Evolutionary conservation across 2,329 filamentous ascomycete genomes (phyloP).

Genomic region (Hypoxylon sp.): DNA sequence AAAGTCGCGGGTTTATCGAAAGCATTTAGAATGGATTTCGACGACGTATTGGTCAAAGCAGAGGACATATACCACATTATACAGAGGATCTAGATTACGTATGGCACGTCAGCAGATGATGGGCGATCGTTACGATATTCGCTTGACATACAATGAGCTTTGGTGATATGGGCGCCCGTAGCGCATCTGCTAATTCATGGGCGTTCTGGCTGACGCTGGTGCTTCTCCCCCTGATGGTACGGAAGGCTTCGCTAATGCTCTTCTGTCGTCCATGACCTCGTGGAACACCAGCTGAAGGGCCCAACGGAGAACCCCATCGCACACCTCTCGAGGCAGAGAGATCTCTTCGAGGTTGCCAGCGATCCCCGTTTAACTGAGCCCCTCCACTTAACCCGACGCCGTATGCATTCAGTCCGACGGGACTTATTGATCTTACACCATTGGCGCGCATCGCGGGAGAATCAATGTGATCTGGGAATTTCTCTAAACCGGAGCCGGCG

Average conservation of each 20-base stretch:
- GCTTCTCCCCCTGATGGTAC: constrained; percentile 83
- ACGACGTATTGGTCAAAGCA: constrained; percentile 96
- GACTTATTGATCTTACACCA: constrained; percentile 49
- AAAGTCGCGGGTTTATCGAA: constrained; percentile 92
- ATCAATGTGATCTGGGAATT: constrained; percentile 56
- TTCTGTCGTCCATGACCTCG: constrained; percentile 72
- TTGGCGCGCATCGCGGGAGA: constrained; percentile 53
- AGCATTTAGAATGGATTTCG: constrained; percentile 94
- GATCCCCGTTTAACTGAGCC: constrained; percentile 51
- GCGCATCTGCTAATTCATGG: constrained; percentile 90
- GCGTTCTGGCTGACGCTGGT: constrained; percentile 93
- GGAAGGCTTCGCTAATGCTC: constrained; percentile 90
- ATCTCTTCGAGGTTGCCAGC: constrained; percentile 53
- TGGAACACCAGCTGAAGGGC: constrained; percentile 48
- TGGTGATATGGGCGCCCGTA: constrained; percentile 90
- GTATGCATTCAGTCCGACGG: constrained; percentile 51
- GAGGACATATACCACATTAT: constrained; percentile 95
- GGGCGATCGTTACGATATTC: constrained; percentile 37
- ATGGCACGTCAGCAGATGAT: constrained; percentile 49
- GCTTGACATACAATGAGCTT: constrained; percentile 80
- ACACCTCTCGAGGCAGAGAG: constrained; percentile 50
- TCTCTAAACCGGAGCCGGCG: constrained; percentile 53
- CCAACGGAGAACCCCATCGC: constrained; percentile 50
- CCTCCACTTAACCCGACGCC: constrained; percentile 53
- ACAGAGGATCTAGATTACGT: constrained; percentile 78